Conservation (phyloP, 106 monocot genomes). For the Apostasia shenzhenica region DNA sequence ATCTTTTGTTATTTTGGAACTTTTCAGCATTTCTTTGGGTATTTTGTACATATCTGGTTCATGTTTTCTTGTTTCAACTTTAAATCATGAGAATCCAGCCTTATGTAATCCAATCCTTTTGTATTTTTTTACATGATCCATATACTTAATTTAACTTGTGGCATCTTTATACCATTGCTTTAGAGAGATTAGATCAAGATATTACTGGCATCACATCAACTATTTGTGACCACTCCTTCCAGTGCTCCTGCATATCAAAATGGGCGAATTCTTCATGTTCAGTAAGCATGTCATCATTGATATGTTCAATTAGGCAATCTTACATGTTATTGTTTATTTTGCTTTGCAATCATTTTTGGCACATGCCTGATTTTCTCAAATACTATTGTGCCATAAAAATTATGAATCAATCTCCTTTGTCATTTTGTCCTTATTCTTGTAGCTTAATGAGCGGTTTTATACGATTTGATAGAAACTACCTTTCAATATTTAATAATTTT, state of each 20-base stretch:
- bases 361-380: neutral
- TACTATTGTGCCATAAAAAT: neutral
- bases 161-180: conserved; percentile 3
- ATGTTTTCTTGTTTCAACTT: neutral
- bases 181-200: conserved; percentile 92
- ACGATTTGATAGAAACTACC: neutral
- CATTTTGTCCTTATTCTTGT: neutral
- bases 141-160: neutral
- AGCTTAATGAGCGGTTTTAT: neutral
- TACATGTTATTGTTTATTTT: neutral
- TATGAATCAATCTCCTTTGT: neutral
- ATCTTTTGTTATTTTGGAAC: neutral
- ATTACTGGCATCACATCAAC: conserved; percentile 77
- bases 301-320: neutral
- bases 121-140: neutral
- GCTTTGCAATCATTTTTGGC: neutral
- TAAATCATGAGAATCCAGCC: neutral
- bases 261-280: conserved; percentile 82
- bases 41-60: neutral
- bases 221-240: conserved; percentile 88
- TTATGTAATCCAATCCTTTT: neutral
- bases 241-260: conserved; percentile 83
- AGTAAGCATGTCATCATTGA: conserved; percentile 30
- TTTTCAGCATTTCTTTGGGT: neutral
- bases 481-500: neutral